Conservation (phyloP, 768 basidiomycete genomes). For the Mycena epipterygia region DNA sequence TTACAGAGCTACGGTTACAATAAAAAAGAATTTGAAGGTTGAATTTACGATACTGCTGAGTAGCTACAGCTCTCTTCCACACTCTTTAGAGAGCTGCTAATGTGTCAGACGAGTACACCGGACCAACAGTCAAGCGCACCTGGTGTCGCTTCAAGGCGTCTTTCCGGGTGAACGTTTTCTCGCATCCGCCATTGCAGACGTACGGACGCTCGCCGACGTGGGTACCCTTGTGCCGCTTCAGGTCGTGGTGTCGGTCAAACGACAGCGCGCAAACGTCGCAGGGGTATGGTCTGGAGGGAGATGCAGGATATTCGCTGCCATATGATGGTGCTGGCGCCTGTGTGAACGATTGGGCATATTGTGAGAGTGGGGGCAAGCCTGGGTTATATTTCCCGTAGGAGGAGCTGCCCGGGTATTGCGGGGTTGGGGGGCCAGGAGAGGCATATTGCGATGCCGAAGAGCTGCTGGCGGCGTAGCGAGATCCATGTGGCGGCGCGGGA, state of each 20-base stretch:
- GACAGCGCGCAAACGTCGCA: slow-evolving; percentile 84
- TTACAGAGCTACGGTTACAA: not conserved
- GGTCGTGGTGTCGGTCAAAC: slow-evolving; percentile 88
- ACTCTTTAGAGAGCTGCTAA: slow-evolving; percentile 30
- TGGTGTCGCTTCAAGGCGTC: slow-evolving; percentile 91
- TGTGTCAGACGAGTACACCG: not conserved
- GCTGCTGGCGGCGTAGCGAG: not conserved
- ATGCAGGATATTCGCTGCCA: slow-evolving; percentile 61
- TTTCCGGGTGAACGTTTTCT: slow-evolving; percentile 89
- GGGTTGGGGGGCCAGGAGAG: not conserved
- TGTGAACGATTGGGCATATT: slow-evolving; percentile 11
- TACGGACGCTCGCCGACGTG: slow-evolving; percentile 90
- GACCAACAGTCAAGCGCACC: slow-evolving; percentile 55
- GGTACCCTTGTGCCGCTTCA: slow-evolving; percentile 86
- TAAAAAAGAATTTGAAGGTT: no score
- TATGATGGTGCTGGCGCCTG: slow-evolving; percentile 20
- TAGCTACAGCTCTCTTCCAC: slow-evolving; percentile 13
- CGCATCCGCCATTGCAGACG: slow-evolving; percentile 85
- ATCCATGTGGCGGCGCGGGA: slow-evolving; percentile 4
- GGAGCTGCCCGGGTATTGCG: slow-evolving; percentile 7
- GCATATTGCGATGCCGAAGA: not conserved
- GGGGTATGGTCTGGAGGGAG: slow-evolving; percentile 71
- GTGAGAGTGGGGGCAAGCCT: not conserved
- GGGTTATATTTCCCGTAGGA: not conserved
- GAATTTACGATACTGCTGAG: not conserved